These are phyloP conservation scores for Polychytrium aggregatum DNA, from an alignment of 192 early-diverging fungal genomes.

Conservation along the genomic window DNA sequence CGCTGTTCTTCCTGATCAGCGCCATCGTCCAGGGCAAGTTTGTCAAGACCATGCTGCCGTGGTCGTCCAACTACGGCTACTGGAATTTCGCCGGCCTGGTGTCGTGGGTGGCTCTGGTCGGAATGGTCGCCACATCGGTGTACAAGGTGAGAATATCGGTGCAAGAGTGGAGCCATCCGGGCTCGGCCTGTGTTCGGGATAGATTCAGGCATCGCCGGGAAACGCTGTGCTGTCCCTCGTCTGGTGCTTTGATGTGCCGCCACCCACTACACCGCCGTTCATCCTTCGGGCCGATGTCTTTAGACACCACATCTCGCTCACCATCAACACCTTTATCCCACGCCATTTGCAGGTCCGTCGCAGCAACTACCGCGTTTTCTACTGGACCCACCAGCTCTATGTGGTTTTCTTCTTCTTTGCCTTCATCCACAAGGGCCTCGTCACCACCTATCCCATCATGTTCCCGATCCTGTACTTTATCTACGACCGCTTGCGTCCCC, in stretches of 20 bases:
- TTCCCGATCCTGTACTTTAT: conserved; percentile 11
- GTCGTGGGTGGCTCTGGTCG: conserved; percentile 3
- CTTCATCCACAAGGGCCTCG: not conserved
- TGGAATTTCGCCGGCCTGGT: conserved; percentile 7
- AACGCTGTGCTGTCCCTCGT: too few species aligned
- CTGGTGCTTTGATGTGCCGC: too few species aligned
- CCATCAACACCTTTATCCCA: too few species aligned
- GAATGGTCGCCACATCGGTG: conserved; percentile 5
- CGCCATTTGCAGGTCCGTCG: too few species aligned
- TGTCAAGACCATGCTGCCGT: not conserved
- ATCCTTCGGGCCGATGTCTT: too few species aligned
- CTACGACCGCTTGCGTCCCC: conserved; percentile 4
- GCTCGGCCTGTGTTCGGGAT: too few species aligned
- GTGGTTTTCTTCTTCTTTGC: conserved; percentile 3
- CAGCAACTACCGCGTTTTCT: conserved; percentile 6
- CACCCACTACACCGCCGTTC: too few species aligned
- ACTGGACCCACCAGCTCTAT: conserved; percentile 14
- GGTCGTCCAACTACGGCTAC: conserved; percentile 5
- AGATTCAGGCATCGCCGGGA: too few species aligned
- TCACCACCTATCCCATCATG: conserved; percentile 4
- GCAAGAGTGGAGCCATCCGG: too few species aligned
- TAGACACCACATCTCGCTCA: too few species aligned
- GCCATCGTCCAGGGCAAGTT: not conserved
- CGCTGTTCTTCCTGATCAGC: conserved; percentile 1
- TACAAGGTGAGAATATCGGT: conserved; percentile 5